Base-by-base conservation (phyloP, 2,329 filamentous ascomycete species). In the Aspergillus glaucus region DNA sequence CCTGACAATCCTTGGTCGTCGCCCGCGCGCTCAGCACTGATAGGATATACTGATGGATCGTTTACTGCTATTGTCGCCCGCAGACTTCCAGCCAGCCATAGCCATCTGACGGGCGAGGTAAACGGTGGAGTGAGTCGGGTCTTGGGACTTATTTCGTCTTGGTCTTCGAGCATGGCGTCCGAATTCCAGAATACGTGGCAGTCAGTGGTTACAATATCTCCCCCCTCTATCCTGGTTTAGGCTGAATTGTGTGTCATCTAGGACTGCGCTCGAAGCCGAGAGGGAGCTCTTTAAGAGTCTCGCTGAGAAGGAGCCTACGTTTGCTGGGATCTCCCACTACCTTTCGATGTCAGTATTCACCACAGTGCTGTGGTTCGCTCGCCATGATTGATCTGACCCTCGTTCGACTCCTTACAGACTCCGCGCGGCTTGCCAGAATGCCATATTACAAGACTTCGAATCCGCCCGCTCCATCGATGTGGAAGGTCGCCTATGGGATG, bases 401-500 rank as follows among this genome's bases (percentile, higher is more conserved):
- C 37, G 22, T 42, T 44, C 37, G 34, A 30, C 22, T 46, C 39
- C 42, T 15, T 43, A 22, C 61, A 87, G 84, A 57, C 84, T 87
- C 66, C 88, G 88, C 56, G 72, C 83, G 44, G 78, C 80, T 50
- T 91, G 85, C 64, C 83, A 91, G 63, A 78, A 79, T 55, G 80
- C 82, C 49, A 83, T 92, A 51, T 87, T 89, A 63, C 72, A 79
- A 63, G 84, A 95, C 67, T 66, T 70, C 48, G 64, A 69, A 51
- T 56, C 63, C 44, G 64, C 68, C 42, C 61, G 76, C 75, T 52
- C 73, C 75, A 54, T 77, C 82, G 78, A 82, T 49, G 78, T 86
- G 46, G 89, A 95, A 66, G 69, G 75, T 50, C 78, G 76, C 52
- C 79, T 97, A 43, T 97, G 92, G 92, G 76, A 82, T 52, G 79